A percentile compares a stretch with the other conserved stretches of the same genome.
These are phyloP conservation scores for Backusella morwellensis DNA, from an alignment of 192 early-diverging fungal species.

Conservation along the genomic window DNA sequence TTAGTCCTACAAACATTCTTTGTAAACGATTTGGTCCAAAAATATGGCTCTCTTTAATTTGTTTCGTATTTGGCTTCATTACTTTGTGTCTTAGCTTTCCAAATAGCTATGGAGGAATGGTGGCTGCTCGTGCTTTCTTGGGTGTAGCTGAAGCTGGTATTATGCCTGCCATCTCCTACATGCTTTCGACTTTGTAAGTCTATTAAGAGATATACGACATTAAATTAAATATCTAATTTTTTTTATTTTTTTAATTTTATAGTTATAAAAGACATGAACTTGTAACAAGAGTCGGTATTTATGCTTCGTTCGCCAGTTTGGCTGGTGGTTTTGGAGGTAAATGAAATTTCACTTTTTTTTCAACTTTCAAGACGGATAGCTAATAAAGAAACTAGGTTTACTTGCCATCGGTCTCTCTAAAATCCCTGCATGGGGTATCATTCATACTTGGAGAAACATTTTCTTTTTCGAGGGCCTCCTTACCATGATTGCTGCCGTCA, in stretches of 20 bases:
- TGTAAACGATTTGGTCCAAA: conserved; percentile 12
- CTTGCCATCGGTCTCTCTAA: neutral
- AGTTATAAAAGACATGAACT: neutral
- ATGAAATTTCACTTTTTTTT: too few relatives aligned
- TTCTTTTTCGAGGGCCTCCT: conserved; percentile 10
- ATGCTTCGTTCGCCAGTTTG: neutral
- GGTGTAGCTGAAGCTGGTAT: conserved; percentile 14
- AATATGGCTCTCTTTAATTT: conserved; percentile 10
- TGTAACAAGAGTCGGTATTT: neutral
- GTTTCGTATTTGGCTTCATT: conserved; percentile 9
- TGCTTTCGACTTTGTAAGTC: conserved; percentile 13
- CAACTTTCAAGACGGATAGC: too few relatives aligned
- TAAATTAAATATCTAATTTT: too few relatives aligned
- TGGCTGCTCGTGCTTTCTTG: conserved; percentile 5
- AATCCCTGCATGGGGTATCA: conserved; percentile 10
- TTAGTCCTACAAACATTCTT: conserved; percentile 8
- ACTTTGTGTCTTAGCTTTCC: neutral
- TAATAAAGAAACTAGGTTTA: neutral
- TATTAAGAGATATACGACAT: too few relatives aligned
- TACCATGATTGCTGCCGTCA: conserved; percentile 6
- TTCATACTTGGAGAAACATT: conserved; percentile 13
- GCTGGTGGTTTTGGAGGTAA: neutral
- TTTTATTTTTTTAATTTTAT: neutral
- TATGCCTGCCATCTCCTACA: conserved; percentile 12
- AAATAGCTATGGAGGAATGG: conserved; percentile 5